These are phyloP conservation scores for Bifiguratus adelaidae DNA, from an alignment of 192 early-diverging fungal species.

Conservation along the genomic window DNA sequence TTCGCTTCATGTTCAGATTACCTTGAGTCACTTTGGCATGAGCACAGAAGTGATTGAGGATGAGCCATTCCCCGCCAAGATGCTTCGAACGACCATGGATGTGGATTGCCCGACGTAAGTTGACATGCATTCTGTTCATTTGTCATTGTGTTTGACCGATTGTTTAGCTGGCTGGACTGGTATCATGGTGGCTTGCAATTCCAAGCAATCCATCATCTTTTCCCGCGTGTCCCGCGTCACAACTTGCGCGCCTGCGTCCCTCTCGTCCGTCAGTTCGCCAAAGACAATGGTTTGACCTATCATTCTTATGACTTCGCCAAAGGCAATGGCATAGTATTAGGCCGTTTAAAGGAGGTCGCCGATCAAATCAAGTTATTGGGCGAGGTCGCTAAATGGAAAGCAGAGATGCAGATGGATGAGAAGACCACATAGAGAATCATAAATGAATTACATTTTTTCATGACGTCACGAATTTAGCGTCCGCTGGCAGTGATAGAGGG, in stretches of 20 bases:
- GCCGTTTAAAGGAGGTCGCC: slow-evolving; percentile 65
- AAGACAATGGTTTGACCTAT: slow-evolving; percentile 64
- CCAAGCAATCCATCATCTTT: slow-evolving; percentile 94
- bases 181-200: slow-evolving; percentile 96
- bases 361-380: slow-evolving; percentile 51
- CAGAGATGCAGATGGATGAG: slow-evolving; percentile 5
- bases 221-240: slow-evolving; percentile 87
- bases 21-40: slow-evolving; percentile 95
- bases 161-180: slow-evolving; percentile 97
- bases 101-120: slow-evolving; percentile 84
- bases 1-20: slow-evolving; percentile 92
- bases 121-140: too few relatives aligned
- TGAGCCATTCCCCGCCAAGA: slow-evolving; percentile 79
- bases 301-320: slow-evolving; percentile 73
- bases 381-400: slow-evolving; percentile 34
- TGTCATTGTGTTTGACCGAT: too few relatives aligned
- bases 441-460: too few relatives aligned
- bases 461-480: too few relatives aligned
- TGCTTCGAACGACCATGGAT: slow-evolving; percentile 91
- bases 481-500: too few relatives aligned
- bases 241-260: slow-evolving; percentile 67
- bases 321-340: slow-evolving; percentile 69
- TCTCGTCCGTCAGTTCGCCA: slow-evolving; percentile 62
- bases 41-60: slow-evolving; percentile 53
- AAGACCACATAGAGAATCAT: too few relatives aligned